phyloP scores from a whole-genome alignment of 495 filamentous ascomycete genomes.

The Xylaria flabelliformis region DNA sequence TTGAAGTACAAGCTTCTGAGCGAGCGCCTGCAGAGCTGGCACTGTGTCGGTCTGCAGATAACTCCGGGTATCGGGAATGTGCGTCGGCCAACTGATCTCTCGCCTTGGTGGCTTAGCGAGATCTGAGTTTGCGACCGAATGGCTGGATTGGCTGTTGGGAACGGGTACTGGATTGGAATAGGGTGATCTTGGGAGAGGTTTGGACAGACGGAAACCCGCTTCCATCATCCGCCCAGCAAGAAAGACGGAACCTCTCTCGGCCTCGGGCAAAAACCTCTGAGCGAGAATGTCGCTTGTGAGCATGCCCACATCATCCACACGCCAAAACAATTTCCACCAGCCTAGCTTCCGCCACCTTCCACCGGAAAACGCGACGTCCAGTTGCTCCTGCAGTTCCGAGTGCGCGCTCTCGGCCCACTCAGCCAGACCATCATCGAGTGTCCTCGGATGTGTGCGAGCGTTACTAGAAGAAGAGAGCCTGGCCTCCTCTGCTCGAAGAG shows the following conservation, averaged over 20 bases:
- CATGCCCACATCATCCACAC: conserved; percentile 87
- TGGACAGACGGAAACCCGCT: conserved; percentile 49
- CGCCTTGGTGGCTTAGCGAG: conserved; percentile 9
- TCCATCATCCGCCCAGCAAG: conserved; percentile 81
- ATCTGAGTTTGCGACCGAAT: conserved; percentile 3
- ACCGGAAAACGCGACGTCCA: conserved; percentile 75
- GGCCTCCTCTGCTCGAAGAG: conserved; percentile 59
- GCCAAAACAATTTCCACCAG: conserved; percentile 97
- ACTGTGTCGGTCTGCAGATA: conserved; percentile 68
- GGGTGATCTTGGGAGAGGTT: conserved; percentile 22
- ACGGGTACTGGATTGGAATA: conserved; percentile 12
- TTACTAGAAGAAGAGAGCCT: conserved; percentile 44
- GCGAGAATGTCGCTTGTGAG: conserved; percentile 78
- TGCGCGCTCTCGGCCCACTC: conserved; percentile 82
- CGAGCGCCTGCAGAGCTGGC: conserved; percentile 77
- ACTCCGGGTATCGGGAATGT: conserved; percentile 64
- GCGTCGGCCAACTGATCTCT: conserved; percentile 46
- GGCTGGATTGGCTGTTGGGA: conserved; percentile 4
- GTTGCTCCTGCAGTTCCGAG: conserved; percentile 77
- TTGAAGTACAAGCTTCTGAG: conserved; percentile 78
- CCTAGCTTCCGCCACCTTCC: conserved; percentile 73
- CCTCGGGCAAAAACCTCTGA: conserved; percentile 71
- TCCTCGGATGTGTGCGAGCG: conserved; percentile 49
- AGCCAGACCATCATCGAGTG: conserved; percentile 63
- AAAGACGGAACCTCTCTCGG: conserved; percentile 78